Percentiles rank a stretch among this genome's conserved stretches.
phyloP scores from a whole-genome alignment of 495 filamentous ascomycete genomes.

The Lophium mytilinum region DNA sequence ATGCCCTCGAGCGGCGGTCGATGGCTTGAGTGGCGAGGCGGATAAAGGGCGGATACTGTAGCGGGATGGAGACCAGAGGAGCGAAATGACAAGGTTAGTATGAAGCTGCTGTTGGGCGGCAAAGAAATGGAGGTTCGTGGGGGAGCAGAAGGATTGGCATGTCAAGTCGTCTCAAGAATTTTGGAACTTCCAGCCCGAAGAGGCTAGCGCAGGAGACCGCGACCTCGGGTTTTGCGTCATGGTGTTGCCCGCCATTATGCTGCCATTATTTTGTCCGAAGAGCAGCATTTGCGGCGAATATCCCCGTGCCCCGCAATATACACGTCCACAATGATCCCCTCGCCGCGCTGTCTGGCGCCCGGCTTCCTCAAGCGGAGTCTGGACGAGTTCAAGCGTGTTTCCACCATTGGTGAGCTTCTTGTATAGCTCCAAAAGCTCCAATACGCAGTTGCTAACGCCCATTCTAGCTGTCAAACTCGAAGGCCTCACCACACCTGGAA shows the following conservation, averaged over 20 bases:
- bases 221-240: no score
- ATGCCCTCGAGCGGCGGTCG: no score
- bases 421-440: not conserved
- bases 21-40: no score
- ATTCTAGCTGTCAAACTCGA: constrained; percentile 42
- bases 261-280: no score
- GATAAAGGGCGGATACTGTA: no score
- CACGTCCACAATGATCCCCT: constrained; percentile 13
- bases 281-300: not conserved
- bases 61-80: no score
- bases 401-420: constrained; percentile 44
- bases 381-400: constrained; percentile 55
- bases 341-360: constrained; percentile 40
- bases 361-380: constrained; percentile 57
- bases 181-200: not conserved
- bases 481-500: constrained; percentile 46
- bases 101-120: no score
- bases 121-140: no score
- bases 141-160: not conserved
- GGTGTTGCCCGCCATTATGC: not conserved
- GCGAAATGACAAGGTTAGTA: no score
- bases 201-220: not conserved
- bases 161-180: not conserved
- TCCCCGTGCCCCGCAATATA: not conserved
- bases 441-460: constrained; percentile 27